Base-by-base conservation (phyloP, 805 yeast species). In the Teunomyces atbi region DNA sequence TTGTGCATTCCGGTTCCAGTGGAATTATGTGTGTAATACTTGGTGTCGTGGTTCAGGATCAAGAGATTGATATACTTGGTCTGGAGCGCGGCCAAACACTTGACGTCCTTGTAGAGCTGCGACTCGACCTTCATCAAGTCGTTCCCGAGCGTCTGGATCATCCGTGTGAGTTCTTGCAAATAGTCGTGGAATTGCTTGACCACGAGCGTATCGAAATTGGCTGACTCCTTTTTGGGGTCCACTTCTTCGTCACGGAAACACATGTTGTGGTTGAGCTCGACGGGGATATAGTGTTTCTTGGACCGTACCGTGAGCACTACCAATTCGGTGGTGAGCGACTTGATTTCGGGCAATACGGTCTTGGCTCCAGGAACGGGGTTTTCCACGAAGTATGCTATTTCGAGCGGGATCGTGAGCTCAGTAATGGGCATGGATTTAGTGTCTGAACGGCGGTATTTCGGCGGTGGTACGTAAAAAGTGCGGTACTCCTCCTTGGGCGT, bases 251-350 rank as follows among this genome's bases (percentile, higher is more conserved):
- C 72, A 12, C 55, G 51, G 50, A 69, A 68, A 45, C 69, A 66
- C 65, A 69, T 62, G 20, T 69, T 74, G 45, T 67, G 73, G 47
- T 62, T 65, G 49, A 72, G 54, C 35, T 71, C 75, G 5, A 72
- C 57, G 1, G 77, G 77, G 12, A 72, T 65, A 6, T 52, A 59
- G 42, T 69, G 59, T 41, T 68, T 69, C 18, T 56, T 57, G 2
- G 75, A 64, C 27, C 66, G 47, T 10, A 68, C 55, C 2, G 75
- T 68, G n/a, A 64, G 59, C 4, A 55, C 69, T 19, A 68, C 65
- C 44, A 72, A 54, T 42, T 72, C 76, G 11, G 65, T 54, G n/a
- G 56, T 51, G 6, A 70, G 38, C 3, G 57, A 52, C 49, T 68
- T 71, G 42, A 71, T 53, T n/a, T 66, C 69, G 0, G 76, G 76